Conservation (phyloP, 2,329 filamentous ascomycete species). For the Aspergillus hiratsukae region DNA sequence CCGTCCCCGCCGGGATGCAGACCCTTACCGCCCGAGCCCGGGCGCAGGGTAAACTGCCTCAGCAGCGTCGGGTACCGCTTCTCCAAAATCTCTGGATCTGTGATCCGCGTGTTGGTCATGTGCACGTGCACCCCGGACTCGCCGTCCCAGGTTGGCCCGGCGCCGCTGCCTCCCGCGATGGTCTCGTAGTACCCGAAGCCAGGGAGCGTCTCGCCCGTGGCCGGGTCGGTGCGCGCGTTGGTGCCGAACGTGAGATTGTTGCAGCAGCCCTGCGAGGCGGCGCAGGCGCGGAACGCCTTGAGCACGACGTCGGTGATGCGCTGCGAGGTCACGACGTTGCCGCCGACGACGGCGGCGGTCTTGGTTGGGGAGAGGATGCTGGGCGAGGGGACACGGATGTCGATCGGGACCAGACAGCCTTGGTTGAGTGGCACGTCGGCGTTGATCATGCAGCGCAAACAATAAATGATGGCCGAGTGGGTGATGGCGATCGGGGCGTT, state of each 20-base stretch:
- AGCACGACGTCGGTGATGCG: slow-evolving; percentile 80
- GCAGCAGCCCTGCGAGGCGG: slow-evolving; percentile 73
- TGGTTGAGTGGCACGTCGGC: slow-evolving; percentile 84
- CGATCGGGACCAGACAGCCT: slow-evolving; percentile 73
- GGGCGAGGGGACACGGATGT: slow-evolving; percentile 64
- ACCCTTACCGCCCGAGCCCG: slow-evolving; percentile 62
- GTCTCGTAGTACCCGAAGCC: slow-evolving; percentile 89
- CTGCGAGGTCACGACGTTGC: slow-evolving; percentile 75
- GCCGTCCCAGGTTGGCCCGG: slow-evolving; percentile 70
- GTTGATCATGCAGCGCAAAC: slow-evolving; percentile 71
- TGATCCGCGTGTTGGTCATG: slow-evolving; percentile 87
- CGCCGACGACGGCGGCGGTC: slow-evolving; percentile 74
- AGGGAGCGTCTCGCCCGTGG: slow-evolving; percentile 54
- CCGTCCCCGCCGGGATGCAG: slow-evolving; percentile 70
- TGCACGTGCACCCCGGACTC: slow-evolving; percentile 75
- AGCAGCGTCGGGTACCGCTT: slow-evolving; percentile 73
- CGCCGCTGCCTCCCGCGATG: slow-evolving; percentile 74
- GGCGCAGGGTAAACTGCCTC: slow-evolving; percentile 64
- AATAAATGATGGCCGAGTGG: slow-evolving; percentile 82
- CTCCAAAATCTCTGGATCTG: slow-evolving; percentile 78
- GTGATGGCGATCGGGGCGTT: slow-evolving; percentile 80
- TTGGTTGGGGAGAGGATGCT: slow-evolving; percentile 71
- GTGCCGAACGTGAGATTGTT: slow-evolving; percentile 79
- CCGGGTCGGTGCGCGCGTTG: slow-evolving; percentile 63
- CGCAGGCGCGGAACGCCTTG: slow-evolving; percentile 73